Evolutionary conservation across 2,329 filamentous ascomycete genomes (phyloP), one percentile per base, ranked within the genome.

Genomic region (Penicillium sp.): DNA sequence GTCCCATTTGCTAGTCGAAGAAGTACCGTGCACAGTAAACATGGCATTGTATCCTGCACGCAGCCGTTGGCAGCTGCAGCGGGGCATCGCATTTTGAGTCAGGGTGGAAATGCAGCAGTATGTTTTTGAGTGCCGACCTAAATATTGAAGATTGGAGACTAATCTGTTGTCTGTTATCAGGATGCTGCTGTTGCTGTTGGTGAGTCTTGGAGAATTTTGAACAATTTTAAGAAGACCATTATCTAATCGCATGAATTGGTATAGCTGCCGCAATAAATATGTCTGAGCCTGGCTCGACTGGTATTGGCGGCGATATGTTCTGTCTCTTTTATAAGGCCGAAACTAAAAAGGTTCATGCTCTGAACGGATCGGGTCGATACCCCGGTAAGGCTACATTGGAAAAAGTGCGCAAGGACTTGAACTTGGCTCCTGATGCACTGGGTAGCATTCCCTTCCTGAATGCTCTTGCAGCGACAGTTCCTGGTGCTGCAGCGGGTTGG

Each of bases 251-350:
- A 45, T 50, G 49, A 6, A 42, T 58, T 37, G 29, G 39, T 53
- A 52, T 45, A 91, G 93, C 95, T 45, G 95, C 95, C 31, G 92
- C 87, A 5, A 81, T 99, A 55, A 98, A 97, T 76, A 85, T 98
- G 71, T 96, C 93, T 0, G 95, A 99, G 72, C 95, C 95, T 8
- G 87, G 87, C 57, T 95, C 90, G 6, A 98, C 95, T 0, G 95
- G 95, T 42, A 97, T 99, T 58, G 95, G 95, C 56, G 95, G 95
- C 61, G 95, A 99, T 77, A 92, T 96, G 87, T 99, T 98, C 78
- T 93, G 93, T 74, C 85, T 98, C 35, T 97, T 86, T 81, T 98
- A 93, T 79, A 85, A 96, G 71, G 91, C 91, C 43, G 84, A 88
- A 65, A 90, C 88, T 0, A 89, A 90, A 70, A 89, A 90, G 61